A percentile compares a stretch with the other conserved stretches of the same genome.
phyloP scores from a whole-genome alignment of 164 flowering plant species.

The Liriodendron chinense region DNA sequence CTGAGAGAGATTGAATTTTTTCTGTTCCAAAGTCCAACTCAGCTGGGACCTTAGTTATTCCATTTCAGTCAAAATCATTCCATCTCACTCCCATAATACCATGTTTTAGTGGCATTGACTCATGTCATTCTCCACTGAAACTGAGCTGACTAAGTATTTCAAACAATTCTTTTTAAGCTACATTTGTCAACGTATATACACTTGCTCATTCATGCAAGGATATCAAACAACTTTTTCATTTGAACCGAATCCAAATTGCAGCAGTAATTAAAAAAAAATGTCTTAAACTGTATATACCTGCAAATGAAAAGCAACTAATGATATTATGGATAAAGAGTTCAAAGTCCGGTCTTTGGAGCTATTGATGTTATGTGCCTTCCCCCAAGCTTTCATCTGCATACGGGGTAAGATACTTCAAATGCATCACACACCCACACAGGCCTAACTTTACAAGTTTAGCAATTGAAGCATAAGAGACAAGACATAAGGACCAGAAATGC shows the following conservation, averaged over 20 bases:
- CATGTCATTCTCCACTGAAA: neutral
- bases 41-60: neutral
- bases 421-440: neutral
- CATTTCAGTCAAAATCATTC: neutral
- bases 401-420: neutral
- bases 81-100: neutral
- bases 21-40: neutral
- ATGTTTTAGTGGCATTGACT: neutral
- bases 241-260: neutral
- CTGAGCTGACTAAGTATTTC: neutral
- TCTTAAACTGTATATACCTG: constrained; percentile 41
- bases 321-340: constrained; percentile 60
- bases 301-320: constrained; percentile 68
- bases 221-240: neutral
- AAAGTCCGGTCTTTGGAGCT: constrained; percentile 61
- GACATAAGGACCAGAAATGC: neutral
- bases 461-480: neutral
- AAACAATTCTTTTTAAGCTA: neutral
- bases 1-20: no score
- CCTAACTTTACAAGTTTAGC: no score
- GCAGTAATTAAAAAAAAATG: neutral
- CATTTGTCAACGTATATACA: neutral
- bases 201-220: neutral
- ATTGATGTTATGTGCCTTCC: constrained; percentile 58
- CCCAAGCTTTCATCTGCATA: constrained; percentile 73